Base-by-base conservation (phyloP, 768 basidiomycete genomes). In the Steccherinum ochraceum region DNA sequence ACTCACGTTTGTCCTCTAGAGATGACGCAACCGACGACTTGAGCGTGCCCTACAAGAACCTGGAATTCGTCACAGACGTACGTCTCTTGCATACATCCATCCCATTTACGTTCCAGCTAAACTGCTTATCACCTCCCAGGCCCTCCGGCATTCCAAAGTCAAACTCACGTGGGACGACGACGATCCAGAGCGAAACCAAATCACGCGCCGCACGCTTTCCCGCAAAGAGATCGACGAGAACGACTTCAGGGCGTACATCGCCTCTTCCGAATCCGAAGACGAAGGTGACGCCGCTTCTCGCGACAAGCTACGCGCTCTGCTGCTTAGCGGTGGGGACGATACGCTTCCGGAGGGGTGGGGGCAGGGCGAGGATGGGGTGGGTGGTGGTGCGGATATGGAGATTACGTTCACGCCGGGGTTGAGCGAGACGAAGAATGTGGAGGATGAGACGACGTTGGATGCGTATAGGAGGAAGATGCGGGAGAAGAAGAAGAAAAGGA, bases 151-250 rank as follows among this genome's bases (percentile, higher is more conserved):
- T 65, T 99, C 96, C 12, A 96, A 93, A 73, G 95, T 98, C 53
- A 96, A 91, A 62, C 78, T 98, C 25, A 96, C 94, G 3, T 99
- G 96, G 96, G 96, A 99, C 57, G 90, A 93, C 49, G 96, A 98
- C 66, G 94, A 98, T 58, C 85, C 89, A 0, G 88, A 93, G 61
- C 85, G 95, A 39, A 78, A 76, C 51, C 82, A 81, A 41, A 59
- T 93, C 45, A 91, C 93, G 1, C 82, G 93, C 43, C 85, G 93
- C 19, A 72, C 74, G 0, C 72, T 96, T 40, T 81, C 89, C 0
- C 77, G 79, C 48, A 84, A 92, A 62, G 92, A 97, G 64, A 85
- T 98, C 23, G 93, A 96, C 45, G 87, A 94, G 52, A 81, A 81
- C 49, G 93, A 98, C 61, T 97, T 95, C 74, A 81, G 76, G 47